Evolutionary conservation across 805 yeast species (phyloP).

Genomic region (Ogataea trehaloabstinens): DNA sequence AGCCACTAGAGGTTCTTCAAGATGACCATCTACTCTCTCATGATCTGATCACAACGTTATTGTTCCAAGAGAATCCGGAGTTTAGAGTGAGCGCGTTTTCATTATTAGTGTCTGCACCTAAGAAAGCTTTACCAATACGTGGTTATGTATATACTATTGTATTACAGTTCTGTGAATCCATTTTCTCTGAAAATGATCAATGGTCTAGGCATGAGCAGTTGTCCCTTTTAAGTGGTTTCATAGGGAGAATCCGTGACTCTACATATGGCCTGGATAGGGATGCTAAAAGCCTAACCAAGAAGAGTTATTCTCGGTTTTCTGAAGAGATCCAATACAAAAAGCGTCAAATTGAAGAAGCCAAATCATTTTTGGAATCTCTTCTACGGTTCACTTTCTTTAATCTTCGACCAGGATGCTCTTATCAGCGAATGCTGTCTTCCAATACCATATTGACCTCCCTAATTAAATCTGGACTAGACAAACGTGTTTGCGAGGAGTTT

Average conservation of each 20-base stretch:
- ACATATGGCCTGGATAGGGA: conserved; percentile 58
- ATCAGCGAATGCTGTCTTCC: conserved; percentile 50
- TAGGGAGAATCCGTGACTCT: conserved; percentile 67
- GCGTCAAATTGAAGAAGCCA: conserved; percentile 31
- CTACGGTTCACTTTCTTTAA: conserved; percentile 12
- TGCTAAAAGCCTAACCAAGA: conserved; percentile 37
- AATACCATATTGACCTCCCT: conserved; percentile 45
- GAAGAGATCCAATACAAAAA: conserved; percentile 34
- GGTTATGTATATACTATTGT: conserved; percentile 43
- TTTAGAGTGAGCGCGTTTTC: conserved; percentile 56
- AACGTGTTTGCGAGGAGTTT: conserved; percentile 34
- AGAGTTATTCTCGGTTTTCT: conserved; percentile 33
- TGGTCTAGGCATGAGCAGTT: conserved; percentile 66
- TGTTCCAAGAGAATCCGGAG: conserved; percentile 42
- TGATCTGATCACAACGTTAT: conserved; percentile 33
- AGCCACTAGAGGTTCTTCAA: conserved; percentile 40
- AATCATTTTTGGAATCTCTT: conserved; percentile 39
- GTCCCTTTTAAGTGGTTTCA: conserved; percentile 59
- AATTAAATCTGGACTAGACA: conserved; percentile 57
- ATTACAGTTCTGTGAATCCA: conserved; percentile 41
- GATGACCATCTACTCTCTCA: conserved; percentile 14
- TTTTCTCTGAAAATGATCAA: conserved; percentile 63
- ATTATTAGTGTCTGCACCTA: conserved; percentile 58
- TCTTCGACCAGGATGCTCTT: conserved; percentile 55
- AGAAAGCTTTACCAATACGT: conserved; percentile 58